These are phyloP conservation scores for Rehmannia glutinosa DNA, from an alignment of 257 asterid species.

Conservation along the genomic window DNA sequence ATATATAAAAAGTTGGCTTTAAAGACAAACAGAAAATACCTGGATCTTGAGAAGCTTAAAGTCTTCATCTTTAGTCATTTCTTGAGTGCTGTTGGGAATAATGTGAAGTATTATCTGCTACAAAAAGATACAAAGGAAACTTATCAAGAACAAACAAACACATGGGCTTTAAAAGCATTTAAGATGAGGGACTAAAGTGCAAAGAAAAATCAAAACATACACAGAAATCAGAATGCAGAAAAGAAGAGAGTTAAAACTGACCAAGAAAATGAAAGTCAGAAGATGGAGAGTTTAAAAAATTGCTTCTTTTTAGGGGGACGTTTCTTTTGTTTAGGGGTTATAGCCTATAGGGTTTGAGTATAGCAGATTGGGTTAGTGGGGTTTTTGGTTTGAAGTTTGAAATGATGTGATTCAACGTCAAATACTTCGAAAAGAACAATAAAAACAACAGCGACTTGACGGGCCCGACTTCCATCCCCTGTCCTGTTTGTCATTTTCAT, in stretches of 20 bases:
- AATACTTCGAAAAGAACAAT: slow-evolving; percentile 23
- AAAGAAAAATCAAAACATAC: not conserved
- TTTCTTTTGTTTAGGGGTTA: not conserved
- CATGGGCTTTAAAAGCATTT: slow-evolving; percentile 19
- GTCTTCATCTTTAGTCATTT: slow-evolving; percentile 84
- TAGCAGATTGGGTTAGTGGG: not conserved
- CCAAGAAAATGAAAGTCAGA: slow-evolving; percentile 18
- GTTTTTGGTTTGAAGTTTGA: slow-evolving; percentile 26
- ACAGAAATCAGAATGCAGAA: not conserved
- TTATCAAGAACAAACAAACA: slow-evolving; percentile 1
- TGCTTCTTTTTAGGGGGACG: not conserved
- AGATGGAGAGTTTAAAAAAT: not conserved
- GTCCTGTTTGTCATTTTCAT: slow-evolving; percentile 16
- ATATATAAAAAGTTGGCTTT: not conserved
- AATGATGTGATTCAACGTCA: slow-evolving; percentile 55
- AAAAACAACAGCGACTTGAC: slow-evolving; percentile 58
- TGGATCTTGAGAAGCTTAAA: slow-evolving; percentile 92
- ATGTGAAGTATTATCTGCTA: slow-evolving; percentile 19
- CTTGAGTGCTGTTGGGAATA: slow-evolving; percentile 21
- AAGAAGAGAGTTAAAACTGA: not conserved
- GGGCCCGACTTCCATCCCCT: slow-evolving; percentile 29
- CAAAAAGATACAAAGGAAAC: slow-evolving; percentile 12
- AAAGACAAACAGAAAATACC: slow-evolving; percentile 30
- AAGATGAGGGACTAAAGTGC: not conserved
- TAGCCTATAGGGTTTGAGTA: not conserved